Evolutionary conservation across 2,329 filamentous ascomycete species (phyloP), one percentile per base, ranked within the genome.

Genomic region (Colletotrichum endophyticum): DNA sequence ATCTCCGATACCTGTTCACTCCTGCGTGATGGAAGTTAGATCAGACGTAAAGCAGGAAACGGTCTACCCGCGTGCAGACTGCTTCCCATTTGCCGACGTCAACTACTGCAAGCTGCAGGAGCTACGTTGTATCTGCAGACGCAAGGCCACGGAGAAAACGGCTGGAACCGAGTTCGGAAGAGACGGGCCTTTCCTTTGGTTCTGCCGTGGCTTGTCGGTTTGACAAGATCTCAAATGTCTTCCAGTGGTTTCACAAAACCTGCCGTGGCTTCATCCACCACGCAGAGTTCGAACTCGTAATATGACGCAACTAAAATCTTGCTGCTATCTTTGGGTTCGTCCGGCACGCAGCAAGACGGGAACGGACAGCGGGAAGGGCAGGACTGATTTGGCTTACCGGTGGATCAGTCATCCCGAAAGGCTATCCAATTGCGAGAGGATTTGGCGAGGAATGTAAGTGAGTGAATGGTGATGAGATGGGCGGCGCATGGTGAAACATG

Each of bases 401-500:
- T 28, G 56, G 13, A 32, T 32, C 27, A 22, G 59, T 62, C 27
- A 66, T 53, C 25, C 19, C 39, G 16, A 28, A 49, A 59, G 59
- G 19, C 25, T 32, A 28, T 39, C 36, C 30, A 36, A 9, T 30
- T 72, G 22, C 8, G n/a, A 66, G 30, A 6, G 28, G n/a, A 49
- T 34, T 32, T 22, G 32, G 28, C 32, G 36, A 59, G 9, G 19
- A 66, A 39, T 7, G 39, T 36, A 39, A 13, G 68, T 34, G 57
- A 70, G 32, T 22, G n/a, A 19, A 12, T 53, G 67, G 25, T 57
- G n/a, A 56, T 11, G 32, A 49, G 22, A 49, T 62, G 25, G 71
- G 66, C 71, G 34, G 56, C 22, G 64, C 57, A 70, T 74, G 59
- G 59, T 76, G 74, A 76, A 73, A 76, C 70, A 69, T 34, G 22